Conservation (phyloP, 768 basidiomycete species). For the Mycena vulgaris region DNA sequence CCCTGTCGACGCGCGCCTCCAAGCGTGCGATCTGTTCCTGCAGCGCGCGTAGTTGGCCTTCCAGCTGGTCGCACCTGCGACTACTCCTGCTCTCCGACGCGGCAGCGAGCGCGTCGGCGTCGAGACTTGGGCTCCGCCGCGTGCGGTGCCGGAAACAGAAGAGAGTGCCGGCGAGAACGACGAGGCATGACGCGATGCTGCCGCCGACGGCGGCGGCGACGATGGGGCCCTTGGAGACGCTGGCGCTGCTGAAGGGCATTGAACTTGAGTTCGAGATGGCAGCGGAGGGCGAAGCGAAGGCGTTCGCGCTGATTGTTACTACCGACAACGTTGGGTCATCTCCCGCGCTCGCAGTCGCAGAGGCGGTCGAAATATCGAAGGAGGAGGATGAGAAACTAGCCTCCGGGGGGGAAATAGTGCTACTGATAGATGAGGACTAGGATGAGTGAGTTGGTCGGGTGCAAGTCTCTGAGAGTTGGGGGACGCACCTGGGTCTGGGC, state of each 20-base stretch:
- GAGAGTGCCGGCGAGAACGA: slow-evolving; percentile 9
- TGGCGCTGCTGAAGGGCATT: not conserved
- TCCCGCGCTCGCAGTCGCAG: too few relatives aligned
- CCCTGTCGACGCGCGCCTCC: not conserved
- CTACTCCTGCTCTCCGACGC: not conserved
- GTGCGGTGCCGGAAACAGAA: slow-evolving; percentile 1
- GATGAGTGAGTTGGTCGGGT: too few relatives aligned
- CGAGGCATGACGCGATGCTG: slow-evolving; percentile 15
- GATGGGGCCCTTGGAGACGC: not conserved
- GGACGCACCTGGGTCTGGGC: too few relatives aligned
- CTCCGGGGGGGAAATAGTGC: too few relatives aligned
- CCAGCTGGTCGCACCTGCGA: not conserved
- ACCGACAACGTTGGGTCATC: too few relatives aligned
- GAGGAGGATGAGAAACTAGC: too few relatives aligned
- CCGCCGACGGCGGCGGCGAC: slow-evolving; percentile 15
- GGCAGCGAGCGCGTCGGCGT: not conserved
- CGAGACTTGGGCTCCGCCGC: not conserved
- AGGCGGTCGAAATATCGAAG: too few relatives aligned
- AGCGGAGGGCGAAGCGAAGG: too few relatives aligned
- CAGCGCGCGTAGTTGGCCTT: not conserved
- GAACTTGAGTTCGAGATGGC: too few relatives aligned
- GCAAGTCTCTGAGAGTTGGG: too few relatives aligned
- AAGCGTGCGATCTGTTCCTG: not conserved
- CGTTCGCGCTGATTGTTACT: too few relatives aligned
- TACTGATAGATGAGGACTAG: too few relatives aligned